Evolutionary conservation across 371 early-diverging fungal species (phyloP).

Genomic region (Mortierella sp.): DNA sequence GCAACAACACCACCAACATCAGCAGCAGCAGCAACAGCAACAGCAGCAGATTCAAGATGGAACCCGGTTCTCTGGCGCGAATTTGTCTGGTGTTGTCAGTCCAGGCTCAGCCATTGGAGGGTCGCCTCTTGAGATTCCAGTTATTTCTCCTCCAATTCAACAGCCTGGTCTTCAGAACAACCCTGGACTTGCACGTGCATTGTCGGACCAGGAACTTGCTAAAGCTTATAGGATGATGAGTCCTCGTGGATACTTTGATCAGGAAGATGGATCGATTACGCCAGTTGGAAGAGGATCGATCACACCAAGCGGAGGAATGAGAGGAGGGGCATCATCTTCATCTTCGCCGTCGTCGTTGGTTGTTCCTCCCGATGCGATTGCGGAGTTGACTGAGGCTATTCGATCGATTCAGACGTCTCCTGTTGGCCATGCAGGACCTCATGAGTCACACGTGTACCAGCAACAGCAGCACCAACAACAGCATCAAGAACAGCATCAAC

Average conservation of each 20-base stretch:
- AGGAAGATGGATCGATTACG: background rate
- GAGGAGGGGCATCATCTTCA: no score
- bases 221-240: background rate
- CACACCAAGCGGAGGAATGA: background rate
- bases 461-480: no score
- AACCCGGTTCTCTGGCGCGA: background rate
- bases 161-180: background rate
- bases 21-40: background rate
- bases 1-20: background rate
- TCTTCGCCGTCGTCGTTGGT: background rate
- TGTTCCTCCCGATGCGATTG: background rate
- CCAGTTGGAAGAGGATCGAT: background rate
- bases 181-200: background rate
- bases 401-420: conserved; percentile 5
- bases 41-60: background rate
- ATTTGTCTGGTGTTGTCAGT: background rate
- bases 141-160: background rate
- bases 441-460: no score
- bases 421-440: background rate
- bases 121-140: background rate
- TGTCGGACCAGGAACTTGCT: background rate
- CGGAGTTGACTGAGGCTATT: background rate
- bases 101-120: background rate
- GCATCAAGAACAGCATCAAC: no score
- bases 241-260: background rate